These are phyloP conservation scores for Hydrangea macrophylla DNA, from an alignment of 148 eudicot species.

Conservation along the genomic window DNA sequence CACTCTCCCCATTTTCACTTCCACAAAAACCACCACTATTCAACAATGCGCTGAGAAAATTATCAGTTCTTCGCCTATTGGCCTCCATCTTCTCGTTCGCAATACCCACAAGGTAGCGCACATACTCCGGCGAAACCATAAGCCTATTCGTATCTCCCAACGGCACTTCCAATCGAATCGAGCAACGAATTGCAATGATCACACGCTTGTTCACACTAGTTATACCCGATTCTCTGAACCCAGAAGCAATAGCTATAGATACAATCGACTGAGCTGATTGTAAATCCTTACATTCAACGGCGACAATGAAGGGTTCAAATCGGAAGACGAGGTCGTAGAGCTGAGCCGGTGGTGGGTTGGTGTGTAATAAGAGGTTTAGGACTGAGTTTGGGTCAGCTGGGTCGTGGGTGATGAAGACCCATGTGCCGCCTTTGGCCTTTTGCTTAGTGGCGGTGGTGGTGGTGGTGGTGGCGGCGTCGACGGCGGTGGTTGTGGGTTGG, in stretches of 20 bases:
- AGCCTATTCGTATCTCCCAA: conserved; percentile 53
- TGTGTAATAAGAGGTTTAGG: conserved; percentile 2
- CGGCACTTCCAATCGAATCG: conserved; percentile 88
- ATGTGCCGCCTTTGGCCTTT: too few species aligned
- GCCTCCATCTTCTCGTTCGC: conserved; percentile 89
- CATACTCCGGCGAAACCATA: conserved; percentile 59
- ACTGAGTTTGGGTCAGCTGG: too few species aligned
- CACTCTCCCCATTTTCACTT: conserved; percentile 4
- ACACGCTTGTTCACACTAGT: conserved; percentile 77
- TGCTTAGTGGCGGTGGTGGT: neutral
- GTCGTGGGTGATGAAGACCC: too few species aligned
- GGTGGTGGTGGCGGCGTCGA: conserved; percentile 17
- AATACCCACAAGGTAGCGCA: conserved; percentile 61
- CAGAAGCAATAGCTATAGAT: conserved; percentile 59
- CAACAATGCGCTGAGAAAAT: conserved; percentile 50
- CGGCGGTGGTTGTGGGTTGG: conserved; percentile 22
- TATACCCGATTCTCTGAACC: conserved; percentile 88
- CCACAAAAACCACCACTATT: conserved; percentile 53
- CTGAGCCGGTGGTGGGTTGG: conserved; percentile 9
- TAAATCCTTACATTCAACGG: conserved; percentile 65
- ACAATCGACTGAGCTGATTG: conserved; percentile 57
- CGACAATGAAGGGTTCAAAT: conserved; percentile 88
- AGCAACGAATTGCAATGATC: conserved; percentile 74
- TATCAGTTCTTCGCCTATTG: conserved; percentile 71
- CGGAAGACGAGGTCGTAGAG: conserved; percentile 54